Evolutionary conservation across 352 stramenopile genomes (phyloP).

Genomic region (Globisporangium irregulare): DNA sequence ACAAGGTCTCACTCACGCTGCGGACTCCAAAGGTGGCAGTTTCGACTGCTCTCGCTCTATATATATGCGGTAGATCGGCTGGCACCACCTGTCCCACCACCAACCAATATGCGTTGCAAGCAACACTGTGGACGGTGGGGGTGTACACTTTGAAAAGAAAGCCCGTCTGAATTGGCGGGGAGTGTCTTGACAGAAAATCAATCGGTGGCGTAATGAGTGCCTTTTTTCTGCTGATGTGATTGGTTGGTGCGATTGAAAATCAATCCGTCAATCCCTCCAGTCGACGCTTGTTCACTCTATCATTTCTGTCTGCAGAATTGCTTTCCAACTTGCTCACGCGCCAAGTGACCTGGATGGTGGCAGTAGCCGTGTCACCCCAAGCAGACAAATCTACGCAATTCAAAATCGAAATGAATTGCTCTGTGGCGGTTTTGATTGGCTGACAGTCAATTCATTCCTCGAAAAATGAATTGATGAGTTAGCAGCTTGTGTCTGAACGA

Average conservation of each 20-base stretch:
- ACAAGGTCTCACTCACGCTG: too few species aligned
- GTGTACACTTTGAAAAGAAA: not conserved
- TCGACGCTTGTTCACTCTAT: not conserved
- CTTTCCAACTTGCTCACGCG: too few species aligned
- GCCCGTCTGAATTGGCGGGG: not conserved
- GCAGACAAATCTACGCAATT: conserved; percentile 4
- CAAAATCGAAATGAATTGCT: conserved; percentile 1
- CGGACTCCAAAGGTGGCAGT: too few species aligned
- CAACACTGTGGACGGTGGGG: not conserved
- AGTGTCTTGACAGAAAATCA: not conserved
- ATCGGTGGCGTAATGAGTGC: not conserved
- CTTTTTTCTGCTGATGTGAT: not conserved
- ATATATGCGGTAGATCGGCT: too few species aligned
- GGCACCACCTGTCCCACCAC: too few species aligned
- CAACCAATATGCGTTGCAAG: not conserved
- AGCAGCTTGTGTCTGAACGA: not conserved
- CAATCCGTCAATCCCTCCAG: not conserved
- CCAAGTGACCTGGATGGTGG: not conserved
- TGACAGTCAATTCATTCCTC: not conserved
- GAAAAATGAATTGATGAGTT: conserved; percentile 13
- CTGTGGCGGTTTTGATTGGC: not conserved
- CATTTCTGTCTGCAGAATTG: too few species aligned
- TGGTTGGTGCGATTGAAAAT: not conserved
- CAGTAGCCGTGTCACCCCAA: conserved; percentile 6
- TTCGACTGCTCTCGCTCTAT: too few species aligned